phyloP scores from a whole-genome alignment of 805 yeast genomes.

The Starmerella apis region DNA sequence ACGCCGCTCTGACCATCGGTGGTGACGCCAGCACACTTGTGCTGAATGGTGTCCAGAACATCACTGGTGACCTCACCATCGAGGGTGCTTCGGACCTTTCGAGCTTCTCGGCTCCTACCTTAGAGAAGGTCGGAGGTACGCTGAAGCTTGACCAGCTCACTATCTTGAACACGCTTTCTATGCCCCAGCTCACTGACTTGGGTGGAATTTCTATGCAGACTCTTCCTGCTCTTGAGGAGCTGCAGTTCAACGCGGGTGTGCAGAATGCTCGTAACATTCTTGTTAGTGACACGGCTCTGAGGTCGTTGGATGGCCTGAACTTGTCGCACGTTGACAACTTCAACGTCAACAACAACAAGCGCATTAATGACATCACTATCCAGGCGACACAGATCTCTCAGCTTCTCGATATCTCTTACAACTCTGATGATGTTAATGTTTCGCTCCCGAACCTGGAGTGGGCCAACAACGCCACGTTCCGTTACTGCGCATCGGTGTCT shows the following conservation, averaged over 20 bases:
- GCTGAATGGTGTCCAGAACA: slow-evolving; percentile 62
- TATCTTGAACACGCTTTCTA: slow-evolving; percentile 52
- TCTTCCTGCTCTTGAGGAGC: slow-evolving; percentile 66
- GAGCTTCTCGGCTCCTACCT: slow-evolving; percentile 65
- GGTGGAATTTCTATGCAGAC: slow-evolving; percentile 73
- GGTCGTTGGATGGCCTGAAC: slow-evolving; percentile 35
- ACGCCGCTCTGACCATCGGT: slow-evolving; percentile 73
- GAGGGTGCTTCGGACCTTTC: slow-evolving; percentile 54
- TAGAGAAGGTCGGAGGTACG: slow-evolving; percentile 63
- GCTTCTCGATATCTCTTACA: slow-evolving; percentile 69
- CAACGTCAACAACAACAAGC: slow-evolving; percentile 82
- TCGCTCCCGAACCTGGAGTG: slow-evolving; percentile 46
- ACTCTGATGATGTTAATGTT: slow-evolving; percentile 65
- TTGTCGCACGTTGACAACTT: slow-evolving; percentile 32
- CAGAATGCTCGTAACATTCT: slow-evolving; percentile 59
- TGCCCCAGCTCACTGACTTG: slow-evolving; percentile 71
- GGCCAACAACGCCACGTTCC: slow-evolving; percentile 84
- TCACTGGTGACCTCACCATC: slow-evolving; percentile 66
- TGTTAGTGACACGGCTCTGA: slow-evolving; percentile 37
- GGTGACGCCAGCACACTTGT: slow-evolving; percentile 39
- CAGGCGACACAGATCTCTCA: slow-evolving; percentile 64
- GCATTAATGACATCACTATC: slow-evolving; percentile 54
- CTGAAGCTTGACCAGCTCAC: slow-evolving; percentile 56
- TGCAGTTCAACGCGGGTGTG: slow-evolving; percentile 62
- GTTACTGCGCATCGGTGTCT: slow-evolving; percentile 64